Evolutionary conservation across 148 eudicot species (phyloP), one percentile per base, ranked within the genome.

Genomic region (Bassia scoparia): DNA sequence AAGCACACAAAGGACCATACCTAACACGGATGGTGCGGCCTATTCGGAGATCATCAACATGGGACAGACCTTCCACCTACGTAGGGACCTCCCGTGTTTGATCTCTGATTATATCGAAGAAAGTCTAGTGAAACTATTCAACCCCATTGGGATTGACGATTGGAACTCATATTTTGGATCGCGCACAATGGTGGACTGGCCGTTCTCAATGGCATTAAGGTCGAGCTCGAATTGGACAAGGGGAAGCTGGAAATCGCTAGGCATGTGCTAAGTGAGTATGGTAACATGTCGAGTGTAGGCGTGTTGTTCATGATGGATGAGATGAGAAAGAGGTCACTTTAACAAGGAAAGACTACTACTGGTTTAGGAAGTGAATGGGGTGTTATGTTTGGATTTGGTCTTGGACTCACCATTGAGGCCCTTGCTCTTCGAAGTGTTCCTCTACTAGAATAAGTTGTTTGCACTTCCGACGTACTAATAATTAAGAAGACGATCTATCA

Each of bases 131-230:
- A n/a, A 76, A 10, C 9, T 76, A 6, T 76, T 76, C 33, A 33
- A 16, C 11, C 69, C 79, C 0, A 35, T 76, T 18, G 74, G 69
- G 1, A 31, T 76, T 1, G 31, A 26, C 23, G 74, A 76, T 7
- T 76, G 79, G 79, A 76, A 76, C 69, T 76, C 79, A 23, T 76
- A 5, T 76, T 76, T 29, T 76, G 79, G 79, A 61, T 76, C 14
- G 79, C 79, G 7, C 79, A 76, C 58, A 76, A 76, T 46, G 74
- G 74, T 2, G 79, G 79, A 1, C 79, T 74, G 0, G 79, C 79
- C 4, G 74, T 76, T 0, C 62, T 76, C 13, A 76, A 70, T 29
- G 30, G 21, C 48, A 62, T 76, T 29, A 74, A 76, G 74, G 7
- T 70, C 12, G 38, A 61, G 70, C 79, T 76, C 41, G 31, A 53